Percentiles rank a stretch among this genome's conserved stretches.
Conservation (phyloP, 352 stramenopile genomes). For the Pythium angustatum region DNA sequence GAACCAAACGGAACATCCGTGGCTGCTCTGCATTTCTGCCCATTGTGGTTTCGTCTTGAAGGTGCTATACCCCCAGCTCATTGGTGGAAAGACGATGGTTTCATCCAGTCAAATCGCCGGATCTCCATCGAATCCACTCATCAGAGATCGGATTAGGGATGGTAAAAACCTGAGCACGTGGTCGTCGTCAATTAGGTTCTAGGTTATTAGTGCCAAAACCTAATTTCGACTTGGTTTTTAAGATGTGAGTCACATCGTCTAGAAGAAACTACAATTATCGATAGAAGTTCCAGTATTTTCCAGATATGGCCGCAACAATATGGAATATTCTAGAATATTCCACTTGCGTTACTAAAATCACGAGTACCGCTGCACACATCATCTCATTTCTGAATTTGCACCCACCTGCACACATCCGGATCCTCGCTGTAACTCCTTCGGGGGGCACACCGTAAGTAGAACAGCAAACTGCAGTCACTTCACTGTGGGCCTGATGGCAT, state of each 20-base stretch:
- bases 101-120: not conserved
- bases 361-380: too few relatives aligned
- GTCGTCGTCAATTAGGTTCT: too few relatives aligned
- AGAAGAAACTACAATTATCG: not conserved
- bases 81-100: not conserved
- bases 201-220: too few relatives aligned
- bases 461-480: not conserved
- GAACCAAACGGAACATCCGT: too few relatives aligned
- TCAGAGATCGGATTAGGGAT: too few relatives aligned
- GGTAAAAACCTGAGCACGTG: too few relatives aligned
- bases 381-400: not conserved
- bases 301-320: not conserved
- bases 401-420: not conserved
- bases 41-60: too few relatives aligned
- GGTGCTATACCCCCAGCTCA: not conserved
- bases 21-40: too few relatives aligned
- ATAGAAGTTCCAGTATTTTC: too few relatives aligned
- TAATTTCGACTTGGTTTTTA: too few relatives aligned
- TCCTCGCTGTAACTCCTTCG: not conserved
- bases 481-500: not conserved
- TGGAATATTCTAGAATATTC: not conserved
- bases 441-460: not conserved
- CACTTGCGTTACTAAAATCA: too few relatives aligned
- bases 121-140: not conserved
- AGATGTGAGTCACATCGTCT: too few relatives aligned